Evolutionary conservation across 345 rosid genomes (phyloP).

Genomic region (Corchorus olitorius): DNA sequence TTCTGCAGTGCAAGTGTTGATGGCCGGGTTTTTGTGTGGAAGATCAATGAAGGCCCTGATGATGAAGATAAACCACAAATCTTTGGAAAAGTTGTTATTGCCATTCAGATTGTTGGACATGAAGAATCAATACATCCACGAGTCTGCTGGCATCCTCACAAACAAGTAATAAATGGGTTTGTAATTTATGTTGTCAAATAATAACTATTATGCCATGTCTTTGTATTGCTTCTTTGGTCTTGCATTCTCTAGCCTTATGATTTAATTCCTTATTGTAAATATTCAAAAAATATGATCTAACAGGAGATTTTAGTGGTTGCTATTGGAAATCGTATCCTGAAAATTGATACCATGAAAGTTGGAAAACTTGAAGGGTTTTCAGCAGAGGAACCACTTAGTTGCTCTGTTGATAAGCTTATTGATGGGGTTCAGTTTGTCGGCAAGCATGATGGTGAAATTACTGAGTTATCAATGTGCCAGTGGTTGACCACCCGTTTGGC

Average conservation of each 20-base stretch:
- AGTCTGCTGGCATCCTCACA: constrained; percentile 82
- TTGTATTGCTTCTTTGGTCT: constrained; percentile 3
- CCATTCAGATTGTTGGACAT: constrained; percentile 56
- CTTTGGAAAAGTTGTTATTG: constrained; percentile 50
- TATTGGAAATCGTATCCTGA: constrained; percentile 59
- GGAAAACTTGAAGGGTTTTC: constrained; percentile 51
- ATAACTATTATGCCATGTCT: background rate
- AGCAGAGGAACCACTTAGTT: constrained; percentile 60
- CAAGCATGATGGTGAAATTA: constrained; percentile 68
- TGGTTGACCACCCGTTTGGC: constrained; percentile 75
- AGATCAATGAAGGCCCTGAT: constrained; percentile 65
- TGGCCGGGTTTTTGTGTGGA: constrained; percentile 63
- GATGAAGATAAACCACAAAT: constrained; percentile 81
- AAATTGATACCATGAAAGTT: constrained; percentile 60
- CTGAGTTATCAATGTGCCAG: constrained; percentile 76
- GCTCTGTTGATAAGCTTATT: constrained; percentile 54
- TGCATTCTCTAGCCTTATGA: background rate
- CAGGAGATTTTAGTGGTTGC: constrained; percentile 77
- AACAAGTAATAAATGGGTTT: constrained; percentile 54
- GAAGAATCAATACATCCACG: constrained; percentile 56
- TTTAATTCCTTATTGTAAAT: constrained; percentile 7
- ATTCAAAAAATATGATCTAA: constrained; percentile 2
- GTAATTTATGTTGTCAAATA: background rate
- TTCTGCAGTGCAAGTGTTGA: constrained; percentile 64
- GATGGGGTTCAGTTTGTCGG: constrained; percentile 77